Evolutionary conservation across 805 yeast genomes (phyloP).

Genomic region (Candida ponderosae): DNA sequence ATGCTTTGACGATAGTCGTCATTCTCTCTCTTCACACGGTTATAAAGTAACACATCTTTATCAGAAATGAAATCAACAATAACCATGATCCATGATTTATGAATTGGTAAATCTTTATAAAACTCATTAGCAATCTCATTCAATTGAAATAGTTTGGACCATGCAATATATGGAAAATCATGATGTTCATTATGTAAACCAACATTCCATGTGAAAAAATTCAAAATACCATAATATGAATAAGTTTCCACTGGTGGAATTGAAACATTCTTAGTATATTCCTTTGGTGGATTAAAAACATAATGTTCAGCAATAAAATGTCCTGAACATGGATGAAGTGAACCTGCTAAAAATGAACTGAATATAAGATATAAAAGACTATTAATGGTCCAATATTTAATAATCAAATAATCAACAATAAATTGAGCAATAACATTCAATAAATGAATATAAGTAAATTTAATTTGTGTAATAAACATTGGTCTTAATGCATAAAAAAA

Average conservation of each 20-base stretch:
- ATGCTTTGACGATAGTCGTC: background rate
- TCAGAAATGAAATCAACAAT: constrained; percentile 63
- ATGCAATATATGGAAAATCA: constrained; percentile 89
- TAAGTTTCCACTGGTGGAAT: constrained; percentile 73
- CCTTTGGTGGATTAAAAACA: constrained; percentile 51
- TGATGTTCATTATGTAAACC: constrained; percentile 95
- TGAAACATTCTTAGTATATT: constrained; percentile 18
- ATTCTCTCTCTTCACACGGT: constrained; percentile 65
- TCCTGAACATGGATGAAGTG: constrained; percentile 90
- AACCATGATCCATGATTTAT: constrained; percentile 73
- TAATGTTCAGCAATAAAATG: constrained; percentile 96
- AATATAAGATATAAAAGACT: constrained; percentile 59
- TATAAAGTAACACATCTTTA: constrained; percentile 64
- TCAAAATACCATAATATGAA: constrained; percentile 79
- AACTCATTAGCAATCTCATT: constrained; percentile 68
- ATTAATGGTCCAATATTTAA: constrained; percentile 55
- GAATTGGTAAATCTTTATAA: constrained; percentile 72
- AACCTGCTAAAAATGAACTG: constrained; percentile 83
- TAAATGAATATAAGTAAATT: constrained; percentile 68
- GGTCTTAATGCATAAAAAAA: constrained; percentile 88
- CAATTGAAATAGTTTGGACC: constrained; percentile 69
- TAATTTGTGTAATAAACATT: constrained; percentile 71
- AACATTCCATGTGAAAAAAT: constrained; percentile 80
- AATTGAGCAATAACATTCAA: constrained; percentile 55
- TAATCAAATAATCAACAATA: constrained; percentile 47